Evolutionary conservation across 2,329 filamentous ascomycete species (phyloP).

Genomic region (Ophiostoma ulmi): DNA sequence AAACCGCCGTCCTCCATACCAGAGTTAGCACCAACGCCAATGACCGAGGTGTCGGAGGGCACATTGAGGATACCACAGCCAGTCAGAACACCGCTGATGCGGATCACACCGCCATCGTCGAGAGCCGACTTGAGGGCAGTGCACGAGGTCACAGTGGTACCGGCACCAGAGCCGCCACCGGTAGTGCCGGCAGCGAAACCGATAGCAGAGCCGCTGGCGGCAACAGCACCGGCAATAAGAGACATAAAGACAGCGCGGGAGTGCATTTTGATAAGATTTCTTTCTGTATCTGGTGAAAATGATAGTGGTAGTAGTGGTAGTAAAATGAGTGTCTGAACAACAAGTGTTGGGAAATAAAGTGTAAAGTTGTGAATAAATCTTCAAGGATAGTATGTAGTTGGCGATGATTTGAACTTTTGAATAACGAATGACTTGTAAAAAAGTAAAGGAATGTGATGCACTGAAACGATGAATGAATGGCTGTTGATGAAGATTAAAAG

Average conservation of each 20-base stretch:
- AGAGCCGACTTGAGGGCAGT: not conserved
- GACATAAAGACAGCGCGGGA: conserved; percentile 8
- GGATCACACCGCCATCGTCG: not conserved
- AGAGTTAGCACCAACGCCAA: not conserved
- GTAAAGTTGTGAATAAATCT: not conserved
- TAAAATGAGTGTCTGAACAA: not conserved
- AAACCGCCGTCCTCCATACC: not conserved
- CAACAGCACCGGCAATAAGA: not conserved
- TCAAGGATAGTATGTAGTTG: not conserved
- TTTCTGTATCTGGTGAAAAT: not conserved
- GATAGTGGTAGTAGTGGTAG: not conserved
- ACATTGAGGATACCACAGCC: not conserved
- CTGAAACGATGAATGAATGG: conserved; percentile 8
- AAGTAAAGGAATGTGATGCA: not conserved
- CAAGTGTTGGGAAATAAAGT: not conserved
- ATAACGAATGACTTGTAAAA: conserved; percentile 1
- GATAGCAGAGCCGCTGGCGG: conserved; percentile 1
- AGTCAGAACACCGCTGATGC: not conserved
- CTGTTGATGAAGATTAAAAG: not conserved
- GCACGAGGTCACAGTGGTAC: not conserved
- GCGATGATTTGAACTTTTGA: not conserved
- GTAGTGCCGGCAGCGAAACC: conserved; percentile 4
- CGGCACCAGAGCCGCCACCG: conserved; percentile 1
- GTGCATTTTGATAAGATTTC: not conserved
- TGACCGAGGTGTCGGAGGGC: not conserved